These are phyloP conservation scores for Fusarium piperis DNA, from an alignment of 2,329 filamentous ascomycete genomes.

Conservation along the genomic window DNA sequence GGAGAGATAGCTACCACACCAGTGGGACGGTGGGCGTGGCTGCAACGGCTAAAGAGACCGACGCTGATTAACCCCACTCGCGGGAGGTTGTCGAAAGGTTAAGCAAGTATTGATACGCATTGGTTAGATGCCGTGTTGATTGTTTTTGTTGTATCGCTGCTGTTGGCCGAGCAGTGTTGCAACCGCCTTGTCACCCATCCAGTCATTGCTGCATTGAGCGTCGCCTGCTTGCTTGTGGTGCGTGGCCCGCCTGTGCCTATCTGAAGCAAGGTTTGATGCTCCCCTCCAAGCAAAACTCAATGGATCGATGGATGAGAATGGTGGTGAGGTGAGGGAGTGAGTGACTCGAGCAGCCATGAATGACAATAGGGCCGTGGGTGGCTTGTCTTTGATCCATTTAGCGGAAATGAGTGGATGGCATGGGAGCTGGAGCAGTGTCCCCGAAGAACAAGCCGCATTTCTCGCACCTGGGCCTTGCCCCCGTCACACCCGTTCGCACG, in stretches of 20 bases:
- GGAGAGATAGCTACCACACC: slow-evolving; percentile 4
- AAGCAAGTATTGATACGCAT: neutral
- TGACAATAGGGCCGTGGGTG: slow-evolving; percentile 12
- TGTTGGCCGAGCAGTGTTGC: slow-evolving; percentile 25
- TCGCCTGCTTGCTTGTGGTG: neutral
- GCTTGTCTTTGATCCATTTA: slow-evolving; percentile 32
- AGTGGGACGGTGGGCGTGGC: slow-evolving; percentile 4
- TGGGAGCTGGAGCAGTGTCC: slow-evolving; percentile 18
- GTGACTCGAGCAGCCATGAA: slow-evolving; percentile 1
- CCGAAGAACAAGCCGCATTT: slow-evolving; percentile 20
- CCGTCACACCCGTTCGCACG: slow-evolving; percentile 22
- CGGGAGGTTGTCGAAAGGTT: slow-evolving; percentile 15
- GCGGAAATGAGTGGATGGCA: slow-evolving; percentile 29
- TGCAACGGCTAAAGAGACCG: slow-evolving; percentile 11
- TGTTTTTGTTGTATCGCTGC: slow-evolving; percentile 14
- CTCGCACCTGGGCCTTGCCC: slow-evolving; percentile 23
- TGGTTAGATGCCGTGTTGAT: neutral
- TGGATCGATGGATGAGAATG: slow-evolving; percentile 5
- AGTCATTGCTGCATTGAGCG: neutral
- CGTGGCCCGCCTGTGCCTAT: neutral
- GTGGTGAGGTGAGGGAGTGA: neutral
- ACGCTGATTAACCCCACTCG: slow-evolving; percentile 17
- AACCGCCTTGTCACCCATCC: slow-evolving; percentile 17
- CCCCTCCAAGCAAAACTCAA: slow-evolving; percentile 12
- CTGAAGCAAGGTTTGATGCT: slow-evolving; percentile 4